phyloP scores from a whole-genome alignment of 2,329 filamentous ascomycete genomes.

The Ascochyta clinopodiicola region DNA sequence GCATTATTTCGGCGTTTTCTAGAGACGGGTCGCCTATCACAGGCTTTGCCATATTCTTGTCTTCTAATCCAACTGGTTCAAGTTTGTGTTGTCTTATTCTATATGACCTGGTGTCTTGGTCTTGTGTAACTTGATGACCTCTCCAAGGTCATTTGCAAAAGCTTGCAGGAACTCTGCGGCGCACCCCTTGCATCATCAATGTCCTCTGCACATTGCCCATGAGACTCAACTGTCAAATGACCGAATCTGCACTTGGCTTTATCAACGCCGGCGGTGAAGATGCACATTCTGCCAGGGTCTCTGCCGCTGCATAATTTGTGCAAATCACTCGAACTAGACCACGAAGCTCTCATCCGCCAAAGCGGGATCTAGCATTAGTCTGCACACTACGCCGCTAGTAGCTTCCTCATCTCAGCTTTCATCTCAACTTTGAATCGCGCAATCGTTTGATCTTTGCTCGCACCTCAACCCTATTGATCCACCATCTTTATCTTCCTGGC shows the following conservation, averaged over 20 bases:
- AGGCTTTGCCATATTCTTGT: not conserved
- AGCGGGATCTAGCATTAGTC: conserved; percentile 12
- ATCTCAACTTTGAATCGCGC: conserved; percentile 8
- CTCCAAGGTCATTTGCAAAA: conserved; percentile 1
- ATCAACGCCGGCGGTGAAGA: not conserved
- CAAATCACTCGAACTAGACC: conserved; percentile 11
- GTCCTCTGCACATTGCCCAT: not conserved
- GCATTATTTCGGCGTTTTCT: not conserved
- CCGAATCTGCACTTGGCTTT: not conserved
- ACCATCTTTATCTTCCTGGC: not conserved
- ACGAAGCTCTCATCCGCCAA: conserved; percentile 16
- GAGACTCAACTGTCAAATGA: not conserved
- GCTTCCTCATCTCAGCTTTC: not conserved
- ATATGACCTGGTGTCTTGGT: conserved; percentile 11
- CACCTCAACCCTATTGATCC: not conserved
- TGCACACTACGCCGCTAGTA: conserved; percentile 7
- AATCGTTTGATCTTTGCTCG: conserved; percentile 5
- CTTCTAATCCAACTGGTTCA: not conserved
- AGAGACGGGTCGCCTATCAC: not conserved
- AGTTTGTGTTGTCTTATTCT: not conserved
- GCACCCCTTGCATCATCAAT: conserved; percentile 1
- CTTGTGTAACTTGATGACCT: conserved; percentile 15
- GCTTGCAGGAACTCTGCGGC: not conserved
- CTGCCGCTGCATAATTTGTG: conserved; percentile 1
- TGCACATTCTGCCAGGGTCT: not conserved